phyloP scores from a whole-genome alignment of 192 early-diverging fungal species.

The Mortierella hygrophila region DNA sequence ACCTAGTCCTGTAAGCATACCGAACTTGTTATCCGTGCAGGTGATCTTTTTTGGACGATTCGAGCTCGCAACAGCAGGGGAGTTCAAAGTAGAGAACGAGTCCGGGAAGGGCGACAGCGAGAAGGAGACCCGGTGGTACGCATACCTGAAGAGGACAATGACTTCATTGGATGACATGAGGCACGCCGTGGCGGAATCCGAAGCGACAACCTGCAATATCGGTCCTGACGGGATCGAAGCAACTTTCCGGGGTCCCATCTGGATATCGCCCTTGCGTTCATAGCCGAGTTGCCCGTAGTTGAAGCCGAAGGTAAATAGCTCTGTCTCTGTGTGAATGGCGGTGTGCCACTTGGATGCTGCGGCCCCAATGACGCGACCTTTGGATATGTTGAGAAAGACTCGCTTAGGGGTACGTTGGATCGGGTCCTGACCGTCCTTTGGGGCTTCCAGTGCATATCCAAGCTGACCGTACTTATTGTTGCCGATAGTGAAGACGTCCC shows the following conservation, averaged over 20 bases:
- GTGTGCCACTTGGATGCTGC: slow-evolving; percentile 80
- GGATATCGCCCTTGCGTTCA: slow-evolving; percentile 58
- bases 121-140: slow-evolving; percentile 60
- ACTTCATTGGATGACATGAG: slow-evolving; percentile 70
- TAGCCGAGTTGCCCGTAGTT: slow-evolving; percentile 82
- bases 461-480: slow-evolving; percentile 76
- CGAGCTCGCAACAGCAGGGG: neutral
- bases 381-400: slow-evolving; percentile 67
- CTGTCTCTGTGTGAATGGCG: slow-evolving; percentile 69
- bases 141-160: slow-evolving; percentile 67
- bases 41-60: slow-evolving; percentile 38
- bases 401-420: slow-evolving; percentile 64
- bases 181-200: slow-evolving; percentile 77
- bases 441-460: slow-evolving; percentile 55
- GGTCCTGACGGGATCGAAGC: slow-evolving; percentile 64
- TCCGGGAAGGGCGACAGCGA: slow-evolving; percentile 37
- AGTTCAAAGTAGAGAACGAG: slow-evolving; percentile 4
- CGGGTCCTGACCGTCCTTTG: slow-evolving; percentile 54
- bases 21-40: slow-evolving; percentile 52
- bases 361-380: slow-evolving; percentile 64
- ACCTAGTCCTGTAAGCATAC: slow-evolving; percentile 33
- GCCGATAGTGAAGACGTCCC: slow-evolving; percentile 75
- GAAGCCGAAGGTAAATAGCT: slow-evolving; percentile 74
- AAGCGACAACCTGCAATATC: slow-evolving; percentile 71
- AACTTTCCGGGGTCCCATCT: slow-evolving; percentile 72